These are phyloP conservation scores for Dothistroma septosporum DNA, from an alignment of 2,329 filamentous ascomycete genomes.

Conservation along the genomic window DNA sequence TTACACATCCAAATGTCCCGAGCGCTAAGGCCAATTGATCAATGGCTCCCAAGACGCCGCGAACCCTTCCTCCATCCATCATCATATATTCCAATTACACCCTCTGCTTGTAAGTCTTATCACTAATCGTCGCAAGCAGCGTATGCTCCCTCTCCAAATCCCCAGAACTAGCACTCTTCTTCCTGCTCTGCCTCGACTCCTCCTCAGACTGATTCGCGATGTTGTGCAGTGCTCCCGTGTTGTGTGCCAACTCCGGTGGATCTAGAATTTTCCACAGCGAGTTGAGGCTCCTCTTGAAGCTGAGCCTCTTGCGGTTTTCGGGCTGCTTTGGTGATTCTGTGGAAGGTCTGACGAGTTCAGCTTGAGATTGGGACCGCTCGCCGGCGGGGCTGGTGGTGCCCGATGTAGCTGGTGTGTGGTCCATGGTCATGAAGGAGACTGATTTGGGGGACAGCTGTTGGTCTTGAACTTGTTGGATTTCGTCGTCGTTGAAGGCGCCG, in stretches of 20 bases:
- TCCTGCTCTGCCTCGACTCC: background rate
- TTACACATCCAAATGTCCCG: background rate
- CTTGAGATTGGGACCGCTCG: conserved; percentile 1
- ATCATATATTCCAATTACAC: background rate
- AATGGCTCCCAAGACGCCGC: background rate
- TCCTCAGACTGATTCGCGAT: conserved; percentile 7
- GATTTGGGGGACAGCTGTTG: background rate
- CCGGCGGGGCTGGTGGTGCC: background rate
- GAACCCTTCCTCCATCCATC: background rate
- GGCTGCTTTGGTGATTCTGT: background rate
- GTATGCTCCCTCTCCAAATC: background rate
- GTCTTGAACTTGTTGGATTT: background rate
- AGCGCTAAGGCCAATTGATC: background rate
- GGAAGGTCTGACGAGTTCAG: conserved; percentile 5
- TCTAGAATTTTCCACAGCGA: conserved; percentile 19
- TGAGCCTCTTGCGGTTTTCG: conserved; percentile 10
- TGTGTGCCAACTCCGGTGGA: conserved; percentile 13
- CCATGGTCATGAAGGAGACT: background rate
- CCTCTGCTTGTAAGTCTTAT: background rate
- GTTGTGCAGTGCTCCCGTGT: conserved; percentile 16
- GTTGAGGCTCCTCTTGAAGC: conserved; percentile 10
- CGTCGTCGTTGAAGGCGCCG: background rate
- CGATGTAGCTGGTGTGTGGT: background rate
- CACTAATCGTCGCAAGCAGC: conserved; percentile 2
- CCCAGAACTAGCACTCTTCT: background rate